Evolutionary conservation across 208 protist species (phyloP).

Genomic region (Leishmania amazonensis): DNA sequence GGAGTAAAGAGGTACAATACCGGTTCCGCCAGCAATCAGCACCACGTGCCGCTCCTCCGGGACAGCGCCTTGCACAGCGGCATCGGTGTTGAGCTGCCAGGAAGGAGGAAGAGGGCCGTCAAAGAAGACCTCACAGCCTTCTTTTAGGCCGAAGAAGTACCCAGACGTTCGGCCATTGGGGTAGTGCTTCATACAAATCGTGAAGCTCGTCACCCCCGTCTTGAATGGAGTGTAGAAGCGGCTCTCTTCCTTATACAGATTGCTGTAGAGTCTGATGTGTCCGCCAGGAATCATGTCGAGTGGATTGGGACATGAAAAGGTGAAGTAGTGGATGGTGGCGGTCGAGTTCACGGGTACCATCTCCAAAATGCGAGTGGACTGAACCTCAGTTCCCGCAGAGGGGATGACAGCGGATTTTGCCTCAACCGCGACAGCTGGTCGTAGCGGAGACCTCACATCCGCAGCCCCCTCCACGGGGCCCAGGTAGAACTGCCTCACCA

Average conservation of each 20-base stretch:
- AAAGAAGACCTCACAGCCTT: constrained; percentile 52
- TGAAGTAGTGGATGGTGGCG: constrained; percentile 37
- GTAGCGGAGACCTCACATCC: constrained; percentile 22
- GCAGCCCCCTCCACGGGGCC: constrained; percentile 30
- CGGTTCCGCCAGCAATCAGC: constrained; percentile 70
- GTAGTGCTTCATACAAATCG: constrained; percentile 58
- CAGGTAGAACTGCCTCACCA: constrained; percentile 46
- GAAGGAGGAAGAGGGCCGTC: constrained; percentile 51
- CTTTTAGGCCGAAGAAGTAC: constrained; percentile 44
- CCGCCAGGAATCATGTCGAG: constrained; percentile 53
- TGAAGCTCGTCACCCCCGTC: constrained; percentile 52
- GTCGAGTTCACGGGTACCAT: constrained; percentile 26
- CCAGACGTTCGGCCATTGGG: constrained; percentile 40
- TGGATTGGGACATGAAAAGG: constrained; percentile 41
- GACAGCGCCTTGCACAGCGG: constrained; percentile 22
- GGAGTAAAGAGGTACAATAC: constrained; percentile 62
- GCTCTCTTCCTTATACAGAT: constrained; percentile 23
- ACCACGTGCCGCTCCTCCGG: constrained; percentile 44
- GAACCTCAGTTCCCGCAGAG: not conserved
- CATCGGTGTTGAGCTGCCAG: constrained; percentile 51
- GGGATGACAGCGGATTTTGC: not conserved
- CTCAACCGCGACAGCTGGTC: not conserved
- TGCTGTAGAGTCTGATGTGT: constrained; percentile 55
- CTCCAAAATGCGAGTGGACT: constrained; percentile 35
- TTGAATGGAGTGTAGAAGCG: constrained; percentile 61